A percentile compares a stretch with the other conserved stretches of the same genome.
Evolutionary conservation across 345 rosid species (phyloP).

Genomic region (Eucalyptus globulus): DNA sequence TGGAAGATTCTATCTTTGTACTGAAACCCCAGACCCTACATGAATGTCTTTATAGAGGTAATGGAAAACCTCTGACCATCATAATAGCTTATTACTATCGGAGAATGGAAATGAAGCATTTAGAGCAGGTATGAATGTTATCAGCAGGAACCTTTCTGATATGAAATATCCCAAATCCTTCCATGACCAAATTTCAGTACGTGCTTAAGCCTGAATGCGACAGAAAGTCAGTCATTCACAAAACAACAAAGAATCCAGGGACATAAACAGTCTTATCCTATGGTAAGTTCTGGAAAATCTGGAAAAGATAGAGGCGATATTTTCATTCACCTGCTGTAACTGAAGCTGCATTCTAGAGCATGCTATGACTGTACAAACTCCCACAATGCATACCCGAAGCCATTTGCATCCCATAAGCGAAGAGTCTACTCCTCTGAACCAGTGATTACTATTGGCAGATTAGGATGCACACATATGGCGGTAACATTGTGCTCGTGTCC

Average conservation of each 20-base stretch:
- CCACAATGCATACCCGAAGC: too few species aligned
- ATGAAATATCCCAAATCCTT: slow-evolving; percentile 16
- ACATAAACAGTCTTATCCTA: neutral
- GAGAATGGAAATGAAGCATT: neutral
- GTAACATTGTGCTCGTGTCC: too few species aligned
- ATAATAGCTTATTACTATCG: neutral
- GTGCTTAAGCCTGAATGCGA: neutral
- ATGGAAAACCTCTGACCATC: neutral
- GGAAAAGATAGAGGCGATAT: neutral
- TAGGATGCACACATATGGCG: too few species aligned
- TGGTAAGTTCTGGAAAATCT: neutral
- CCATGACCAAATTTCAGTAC: neutral
- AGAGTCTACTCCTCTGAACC: too few species aligned
- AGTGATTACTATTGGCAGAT: too few species aligned
- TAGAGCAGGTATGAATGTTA: neutral
- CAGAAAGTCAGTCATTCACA: neutral
- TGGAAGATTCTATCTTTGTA: neutral
- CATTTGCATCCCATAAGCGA: too few species aligned
- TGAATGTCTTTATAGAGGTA: neutral
- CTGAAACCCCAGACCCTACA: neutral
- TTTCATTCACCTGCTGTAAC: too few species aligned
- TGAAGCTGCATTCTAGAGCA: too few species aligned
- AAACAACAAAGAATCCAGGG: neutral
- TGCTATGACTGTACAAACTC: too few species aligned
- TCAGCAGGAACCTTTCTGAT: neutral